Percentiles rank a stretch among this genome's conserved stretches.
Evolutionary conservation across 2,329 filamentous ascomycete species (phyloP).

Genomic region (Alternaria longipes): DNA sequence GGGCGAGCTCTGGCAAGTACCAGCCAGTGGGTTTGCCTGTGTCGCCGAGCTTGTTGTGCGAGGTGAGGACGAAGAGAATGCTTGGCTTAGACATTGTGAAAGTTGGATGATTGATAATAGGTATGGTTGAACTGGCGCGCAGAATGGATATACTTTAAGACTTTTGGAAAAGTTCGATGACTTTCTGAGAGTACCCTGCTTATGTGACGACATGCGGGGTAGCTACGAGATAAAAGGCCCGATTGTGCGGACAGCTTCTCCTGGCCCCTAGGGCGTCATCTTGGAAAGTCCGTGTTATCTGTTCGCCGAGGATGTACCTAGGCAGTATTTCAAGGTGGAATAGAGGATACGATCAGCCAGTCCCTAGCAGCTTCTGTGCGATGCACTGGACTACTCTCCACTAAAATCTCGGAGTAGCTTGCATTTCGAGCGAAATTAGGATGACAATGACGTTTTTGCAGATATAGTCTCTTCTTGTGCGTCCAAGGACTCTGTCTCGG

Average conservation of each 20-base stretch:
- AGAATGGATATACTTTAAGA: neutral
- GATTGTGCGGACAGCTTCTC: slow-evolving; percentile 1
- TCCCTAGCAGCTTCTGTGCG: neutral
- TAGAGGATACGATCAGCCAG: neutral
- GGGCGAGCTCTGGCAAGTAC: slow-evolving; percentile 63
- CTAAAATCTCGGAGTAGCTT: neutral
- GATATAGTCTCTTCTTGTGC: neutral
- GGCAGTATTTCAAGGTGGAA: neutral
- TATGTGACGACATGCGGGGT: slow-evolving; percentile 18
- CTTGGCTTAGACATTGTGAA: slow-evolving; percentile 55
- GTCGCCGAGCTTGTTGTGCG: slow-evolving; percentile 59
- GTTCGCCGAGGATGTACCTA: neutral
- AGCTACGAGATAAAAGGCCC: slow-evolving; percentile 9
- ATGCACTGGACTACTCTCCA: neutral
- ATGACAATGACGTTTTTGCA: neutral
- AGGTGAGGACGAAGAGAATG: slow-evolving; percentile 76
- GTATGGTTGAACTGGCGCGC: neutral
- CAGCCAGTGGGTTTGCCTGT: slow-evolving; percentile 69
- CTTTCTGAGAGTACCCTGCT: neutral
- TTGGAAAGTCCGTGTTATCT: neutral
- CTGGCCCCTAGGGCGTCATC: neutral
- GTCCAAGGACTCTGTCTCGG: neutral
- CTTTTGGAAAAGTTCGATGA: slow-evolving; percentile 1
- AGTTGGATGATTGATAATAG: neutral
- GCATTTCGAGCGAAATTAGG: neutral